A percentile compares a stretch with the other conserved stretches of the same genome.
These are phyloP conservation scores for Penicillium decumbens DNA, from an alignment of 2,329 filamentous ascomycete genomes.

Conservation along the genomic window DNA sequence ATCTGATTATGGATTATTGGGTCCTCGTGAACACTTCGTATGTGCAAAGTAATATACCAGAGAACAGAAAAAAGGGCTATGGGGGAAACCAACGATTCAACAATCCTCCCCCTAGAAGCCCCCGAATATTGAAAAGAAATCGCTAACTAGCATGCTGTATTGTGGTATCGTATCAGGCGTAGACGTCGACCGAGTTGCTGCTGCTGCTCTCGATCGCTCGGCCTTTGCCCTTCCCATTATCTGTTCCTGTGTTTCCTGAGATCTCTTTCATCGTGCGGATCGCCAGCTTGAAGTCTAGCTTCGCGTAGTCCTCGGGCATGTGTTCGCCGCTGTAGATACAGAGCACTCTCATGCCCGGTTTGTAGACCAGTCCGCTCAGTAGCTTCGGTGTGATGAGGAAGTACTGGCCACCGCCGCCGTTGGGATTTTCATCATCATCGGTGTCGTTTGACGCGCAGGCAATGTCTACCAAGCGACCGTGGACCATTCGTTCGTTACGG, in stretches of 20 bases:
- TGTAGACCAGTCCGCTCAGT: slow-evolving; percentile 77
- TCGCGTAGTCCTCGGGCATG: slow-evolving; percentile 40
- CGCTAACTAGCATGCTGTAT: not conserved
- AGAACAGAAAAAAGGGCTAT: not conserved
- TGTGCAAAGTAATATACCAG: not conserved
- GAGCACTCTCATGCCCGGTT: slow-evolving; percentile 84
- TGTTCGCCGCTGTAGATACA: slow-evolving; percentile 86
- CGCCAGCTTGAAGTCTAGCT: slow-evolving; percentile 37
- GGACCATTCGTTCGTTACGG: slow-evolving; percentile 95
- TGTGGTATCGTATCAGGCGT: slow-evolving; percentile 14
- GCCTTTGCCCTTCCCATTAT: slow-evolving; percentile 18
- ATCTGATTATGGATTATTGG: not conserved
- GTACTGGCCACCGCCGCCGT: slow-evolving; percentile 61
- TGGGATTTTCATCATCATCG: slow-evolving; percentile 35
- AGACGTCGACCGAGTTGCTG: slow-evolving; percentile 18
- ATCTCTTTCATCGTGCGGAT: slow-evolving; percentile 34
- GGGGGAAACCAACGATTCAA: not conserved
- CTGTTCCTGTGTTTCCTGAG: slow-evolving; percentile 10
- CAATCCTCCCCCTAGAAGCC: not conserved
- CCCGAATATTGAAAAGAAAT: slow-evolving; percentile 1
- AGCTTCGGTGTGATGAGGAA: slow-evolving; percentile 98
- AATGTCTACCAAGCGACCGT: slow-evolving; percentile 97
- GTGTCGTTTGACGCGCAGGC: slow-evolving; percentile 59
- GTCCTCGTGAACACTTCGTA: not conserved
- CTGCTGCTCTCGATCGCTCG: slow-evolving; percentile 8